Base-by-base conservation (phyloP, 2,329 filamentous ascomycete genomes). In the Didymella sp. region DNA sequence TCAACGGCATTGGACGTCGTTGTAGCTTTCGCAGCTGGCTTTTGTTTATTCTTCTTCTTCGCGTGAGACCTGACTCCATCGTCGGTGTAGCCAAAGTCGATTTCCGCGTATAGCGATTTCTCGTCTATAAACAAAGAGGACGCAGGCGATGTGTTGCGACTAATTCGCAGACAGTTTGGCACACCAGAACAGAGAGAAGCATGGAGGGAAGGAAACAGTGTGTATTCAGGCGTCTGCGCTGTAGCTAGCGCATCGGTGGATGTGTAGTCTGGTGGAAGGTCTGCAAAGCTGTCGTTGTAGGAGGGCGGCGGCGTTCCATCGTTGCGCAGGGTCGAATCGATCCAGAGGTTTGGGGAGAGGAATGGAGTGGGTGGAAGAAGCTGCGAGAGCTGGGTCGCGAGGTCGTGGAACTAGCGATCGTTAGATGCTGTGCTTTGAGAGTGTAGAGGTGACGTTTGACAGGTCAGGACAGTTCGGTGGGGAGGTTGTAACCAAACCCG, bases 21-120 rank as follows among this genome's bases (percentile, higher is more conserved):
- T 21, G 45, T 22, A 51, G 63, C 64, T 35, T 75, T 71, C 71
- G 60, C 73, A 70, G 60, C 73, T 27, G 78, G 72, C 22, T 81
- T 75, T 31, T 79, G 79, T 60, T 81, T 81, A 74, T 79, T 79
- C 61, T 81, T 81, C 74, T 88, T 89, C 56, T 88, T 89, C 52
- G 80, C 81, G 68, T 88, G 82, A 48, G 80, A 72, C 31, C 74
- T 76, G 58, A 81, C 66, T 30, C 78, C 75, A 81, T 85, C 45
- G 80, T 84, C 78, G 49, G 81, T 75, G 24, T 81, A 84, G 21
- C 78, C 78, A 56, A 89, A 85, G 68, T 90, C 87, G 47, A 90
- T 76, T 27, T 78, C 74, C 19, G 77, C 69, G 64, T 72, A 69
- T 21, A 67, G 51, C 35, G 66, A 69, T 64, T 75, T 73, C 52